A percentile compares a stretch with the other conserved stretches of the same genome.
Conservation (phyloP, 2,329 filamentous ascomycete species). For the Chaetoscypha palmicola region DNA sequence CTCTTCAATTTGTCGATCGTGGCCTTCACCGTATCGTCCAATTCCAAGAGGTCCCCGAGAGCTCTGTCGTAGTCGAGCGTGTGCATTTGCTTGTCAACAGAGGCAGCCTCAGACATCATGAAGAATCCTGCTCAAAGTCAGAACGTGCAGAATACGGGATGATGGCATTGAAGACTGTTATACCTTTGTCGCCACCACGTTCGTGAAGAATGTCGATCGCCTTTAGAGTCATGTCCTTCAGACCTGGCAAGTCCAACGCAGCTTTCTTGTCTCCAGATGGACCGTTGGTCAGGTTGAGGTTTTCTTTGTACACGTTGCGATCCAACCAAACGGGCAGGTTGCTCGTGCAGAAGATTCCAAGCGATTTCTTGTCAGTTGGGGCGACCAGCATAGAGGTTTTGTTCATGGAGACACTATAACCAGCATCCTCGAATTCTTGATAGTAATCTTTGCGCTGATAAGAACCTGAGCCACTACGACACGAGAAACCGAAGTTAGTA, state of each 20-base stretch:
- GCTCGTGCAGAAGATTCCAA: constrained; percentile 70
- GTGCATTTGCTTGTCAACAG: constrained; percentile 89
- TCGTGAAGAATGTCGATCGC: constrained; percentile 71
- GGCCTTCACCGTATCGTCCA: constrained; percentile 75
- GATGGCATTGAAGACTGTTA: too few species aligned
- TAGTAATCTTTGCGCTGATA: constrained; percentile 73
- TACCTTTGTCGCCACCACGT: constrained; percentile 60
- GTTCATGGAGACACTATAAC: constrained; percentile 67
- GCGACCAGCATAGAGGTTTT: constrained; percentile 60
- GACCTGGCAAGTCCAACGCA: constrained; percentile 69
- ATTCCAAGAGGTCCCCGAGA: constrained; percentile 75
- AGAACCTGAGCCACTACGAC: constrained; percentile 44
- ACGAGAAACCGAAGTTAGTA: neutral
- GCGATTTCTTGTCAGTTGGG: constrained; percentile 53
- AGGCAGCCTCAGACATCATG: constrained; percentile 80
- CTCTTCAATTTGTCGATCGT: constrained; percentile 63
- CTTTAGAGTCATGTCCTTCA: constrained; percentile 87
- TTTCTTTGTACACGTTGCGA: constrained; percentile 69
- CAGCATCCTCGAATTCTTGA: constrained; percentile 61
- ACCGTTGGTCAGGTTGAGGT: constrained; percentile 62
- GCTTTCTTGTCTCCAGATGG: constrained; percentile 57
- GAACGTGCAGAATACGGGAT: too few species aligned
- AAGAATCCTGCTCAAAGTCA: too few species aligned
- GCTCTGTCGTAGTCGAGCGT: constrained; percentile 77
- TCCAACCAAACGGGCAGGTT: constrained; percentile 83